Conservation (phyloP, 805 yeast genomes). For the Kodamaea kakaduensis region DNA sequence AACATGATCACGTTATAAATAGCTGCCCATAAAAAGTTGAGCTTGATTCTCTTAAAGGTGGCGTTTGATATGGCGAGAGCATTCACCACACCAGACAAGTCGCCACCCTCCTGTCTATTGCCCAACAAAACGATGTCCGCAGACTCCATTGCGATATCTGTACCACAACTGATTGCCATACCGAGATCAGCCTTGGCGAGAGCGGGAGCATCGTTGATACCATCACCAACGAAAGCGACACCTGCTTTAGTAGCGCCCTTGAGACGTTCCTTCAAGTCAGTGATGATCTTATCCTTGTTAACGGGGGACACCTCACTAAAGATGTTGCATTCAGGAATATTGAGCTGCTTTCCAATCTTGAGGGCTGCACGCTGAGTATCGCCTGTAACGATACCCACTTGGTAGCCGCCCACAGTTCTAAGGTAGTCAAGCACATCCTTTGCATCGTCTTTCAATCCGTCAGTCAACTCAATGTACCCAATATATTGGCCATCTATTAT, state of each 20-base stretch:
- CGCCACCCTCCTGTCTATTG: constrained; percentile 19
- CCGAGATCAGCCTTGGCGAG: constrained; percentile 85
- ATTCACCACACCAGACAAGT: constrained; percentile 48
- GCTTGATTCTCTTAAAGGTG: constrained; percentile 69
- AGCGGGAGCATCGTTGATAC: constrained; percentile 97
- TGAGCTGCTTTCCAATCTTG: constrained; percentile 61
- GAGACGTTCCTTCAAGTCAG: constrained; percentile 46
- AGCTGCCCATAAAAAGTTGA: constrained; percentile 85
- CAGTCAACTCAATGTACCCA: constrained; percentile 68
- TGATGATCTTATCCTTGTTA: constrained; percentile 68
- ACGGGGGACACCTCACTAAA: constrained; percentile 75
- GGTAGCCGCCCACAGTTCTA: constrained; percentile 43
- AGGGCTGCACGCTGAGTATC: constrained; percentile 65
- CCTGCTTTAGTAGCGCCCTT: constrained; percentile 30
- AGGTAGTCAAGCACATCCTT: constrained; percentile 55
- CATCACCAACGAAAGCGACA: constrained; percentile 94
- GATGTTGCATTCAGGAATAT: constrained; percentile 59
- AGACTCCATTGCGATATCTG: constrained; percentile 96
- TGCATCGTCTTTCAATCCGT: constrained; percentile 65
- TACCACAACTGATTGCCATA: constrained; percentile 85
- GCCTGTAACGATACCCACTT: constrained; percentile 87
- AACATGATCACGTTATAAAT: constrained; percentile 80
- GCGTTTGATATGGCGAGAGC: constrained; percentile 65
- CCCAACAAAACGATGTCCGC: constrained; percentile 83
- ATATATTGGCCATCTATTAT: constrained; percentile 52